Evolutionary conservation across 2,329 filamentous ascomycete genomes (phyloP).

Genomic region (Pestalotiopsis fici): DNA sequence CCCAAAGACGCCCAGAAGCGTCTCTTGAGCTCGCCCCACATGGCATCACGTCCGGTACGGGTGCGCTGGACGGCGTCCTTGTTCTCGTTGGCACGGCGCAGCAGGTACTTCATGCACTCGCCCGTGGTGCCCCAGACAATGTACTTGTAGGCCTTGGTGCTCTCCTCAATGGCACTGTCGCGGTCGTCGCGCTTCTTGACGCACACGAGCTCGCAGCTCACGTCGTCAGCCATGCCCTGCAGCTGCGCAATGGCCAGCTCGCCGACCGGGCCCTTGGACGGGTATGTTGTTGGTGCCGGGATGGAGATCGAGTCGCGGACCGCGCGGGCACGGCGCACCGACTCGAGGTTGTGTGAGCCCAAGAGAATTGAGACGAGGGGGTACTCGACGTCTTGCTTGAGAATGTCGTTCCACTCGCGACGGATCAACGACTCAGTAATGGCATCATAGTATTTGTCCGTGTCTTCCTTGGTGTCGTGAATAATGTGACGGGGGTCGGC

Average conservation of each 20-base stretch:
- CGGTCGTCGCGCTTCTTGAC: constrained; percentile 13
- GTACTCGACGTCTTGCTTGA: constrained; percentile 51
- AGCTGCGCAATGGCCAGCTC: constrained; percentile 74
- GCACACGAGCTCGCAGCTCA: constrained; percentile 65
- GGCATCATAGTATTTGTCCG: constrained; percentile 72
- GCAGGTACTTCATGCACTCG: constrained; percentile 85
- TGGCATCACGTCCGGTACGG: constrained; percentile 60
- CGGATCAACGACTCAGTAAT: constrained; percentile 69
- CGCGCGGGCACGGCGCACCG: constrained; percentile 60
- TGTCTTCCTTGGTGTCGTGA: constrained; percentile 71
- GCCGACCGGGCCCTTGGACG: constrained; percentile 35
- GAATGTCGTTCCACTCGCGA: constrained; percentile 57
- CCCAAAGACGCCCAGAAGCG: constrained; percentile 47
- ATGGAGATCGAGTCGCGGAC: constrained; percentile 43
- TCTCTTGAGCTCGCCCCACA: constrained; percentile 62
- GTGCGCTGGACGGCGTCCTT: constrained; percentile 68
- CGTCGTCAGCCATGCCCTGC: constrained; percentile 94
- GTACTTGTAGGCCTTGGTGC: constrained; percentile 61
- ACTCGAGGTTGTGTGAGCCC: constrained; percentile 80
- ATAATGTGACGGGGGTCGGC: constrained; percentile 71
- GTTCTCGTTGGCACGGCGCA: constrained; percentile 75
- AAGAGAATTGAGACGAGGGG: constrained; percentile 68
- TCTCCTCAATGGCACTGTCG: constrained; percentile 9
- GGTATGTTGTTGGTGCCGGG: constrained; percentile 2
- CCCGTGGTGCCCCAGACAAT: constrained; percentile 70